Evolutionary conservation across 148 eudicot species (phyloP).

Genomic region (Nyssa sinensis): DNA sequence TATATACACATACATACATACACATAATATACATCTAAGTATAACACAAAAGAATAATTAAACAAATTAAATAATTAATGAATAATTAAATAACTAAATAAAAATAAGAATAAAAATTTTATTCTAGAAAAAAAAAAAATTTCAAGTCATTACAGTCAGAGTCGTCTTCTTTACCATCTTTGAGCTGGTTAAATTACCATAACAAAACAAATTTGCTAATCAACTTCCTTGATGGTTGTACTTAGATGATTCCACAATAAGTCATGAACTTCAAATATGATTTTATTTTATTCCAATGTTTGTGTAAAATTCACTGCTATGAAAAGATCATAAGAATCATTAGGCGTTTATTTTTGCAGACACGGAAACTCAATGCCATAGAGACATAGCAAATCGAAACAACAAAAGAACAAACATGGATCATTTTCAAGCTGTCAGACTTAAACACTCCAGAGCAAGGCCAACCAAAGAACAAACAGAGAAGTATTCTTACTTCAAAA

Average conservation of each 20-base stretch:
- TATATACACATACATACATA: too few relatives aligned
- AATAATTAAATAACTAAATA: too few relatives aligned
- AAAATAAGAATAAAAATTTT: too few relatives aligned
- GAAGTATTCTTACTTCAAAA: background rate
- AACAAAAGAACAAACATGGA: background rate
- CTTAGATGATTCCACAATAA: background rate
- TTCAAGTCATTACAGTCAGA: too few relatives aligned
- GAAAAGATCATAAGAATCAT: too few relatives aligned
- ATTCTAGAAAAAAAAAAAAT: too few relatives aligned
- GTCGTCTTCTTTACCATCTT: background rate
- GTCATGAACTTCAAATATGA: conserved; percentile 3
- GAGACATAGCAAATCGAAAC: background rate
- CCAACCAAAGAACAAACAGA: conserved; percentile 1
- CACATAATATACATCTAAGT: too few relatives aligned
- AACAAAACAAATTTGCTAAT: conserved; percentile 1
- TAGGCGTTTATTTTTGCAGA: background rate
- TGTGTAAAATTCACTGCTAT: background rate
- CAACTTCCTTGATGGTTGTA: background rate
- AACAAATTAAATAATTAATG: too few relatives aligned
- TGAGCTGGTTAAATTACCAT: background rate
- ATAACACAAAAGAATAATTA: too few relatives aligned
- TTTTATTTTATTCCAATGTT: conserved; percentile 10
- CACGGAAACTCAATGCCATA: background rate
- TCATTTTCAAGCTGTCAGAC: background rate
- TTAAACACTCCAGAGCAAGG: background rate